phyloP scores from a whole-genome alignment of 2,329 filamentous ascomycete species.

The Arthrobotrys musiformis region DNA sequence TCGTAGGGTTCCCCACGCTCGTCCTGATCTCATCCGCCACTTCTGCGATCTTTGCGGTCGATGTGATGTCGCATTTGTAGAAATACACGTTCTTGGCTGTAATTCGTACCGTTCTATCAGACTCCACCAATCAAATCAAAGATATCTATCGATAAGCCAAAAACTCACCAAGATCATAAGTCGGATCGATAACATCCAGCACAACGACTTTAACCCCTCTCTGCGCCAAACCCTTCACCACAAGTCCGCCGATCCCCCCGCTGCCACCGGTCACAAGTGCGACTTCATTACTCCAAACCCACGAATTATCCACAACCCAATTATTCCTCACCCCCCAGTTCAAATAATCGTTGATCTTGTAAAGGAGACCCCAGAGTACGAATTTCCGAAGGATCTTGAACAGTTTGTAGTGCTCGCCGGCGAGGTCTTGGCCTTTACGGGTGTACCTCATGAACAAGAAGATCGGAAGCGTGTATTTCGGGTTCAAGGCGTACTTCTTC shows the following conservation, averaged over 20 bases:
- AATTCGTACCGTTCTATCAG: not conserved
- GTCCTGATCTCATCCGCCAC: slow-evolving; percentile 68
- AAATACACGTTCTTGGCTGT: slow-evolving; percentile 71
- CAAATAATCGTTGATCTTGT: slow-evolving; percentile 67
- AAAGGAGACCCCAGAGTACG: slow-evolving; percentile 67
- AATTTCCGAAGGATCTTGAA: slow-evolving; percentile 69
- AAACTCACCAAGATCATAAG: slow-evolving; percentile 66
- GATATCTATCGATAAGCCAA: not conserved
- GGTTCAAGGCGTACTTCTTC: slow-evolving; percentile 72
- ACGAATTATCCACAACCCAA: slow-evolving; percentile 68
- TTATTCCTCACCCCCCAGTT: slow-evolving; percentile 67
- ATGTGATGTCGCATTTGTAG: slow-evolving; percentile 77
- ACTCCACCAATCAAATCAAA: not conserved
- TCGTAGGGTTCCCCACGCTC: slow-evolving; percentile 72
- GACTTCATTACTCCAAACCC: slow-evolving; percentile 75
- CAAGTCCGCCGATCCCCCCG: slow-evolving; percentile 75
- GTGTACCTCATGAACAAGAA: slow-evolving; percentile 73
- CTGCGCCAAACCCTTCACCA: slow-evolving; percentile 74
- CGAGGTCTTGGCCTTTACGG: slow-evolving; percentile 69
- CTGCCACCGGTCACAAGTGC: slow-evolving; percentile 80
- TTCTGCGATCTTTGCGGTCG: slow-evolving; percentile 65
- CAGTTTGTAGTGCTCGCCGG: slow-evolving; percentile 67
- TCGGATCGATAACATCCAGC: slow-evolving; percentile 74
- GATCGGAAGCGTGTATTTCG: slow-evolving; percentile 72
- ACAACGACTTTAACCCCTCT: slow-evolving; percentile 75